Evolutionary conservation across 805 yeast species (phyloP), one percentile per base, ranked within the genome.

Genomic region (Tetrapisispora phaffii): DNA sequence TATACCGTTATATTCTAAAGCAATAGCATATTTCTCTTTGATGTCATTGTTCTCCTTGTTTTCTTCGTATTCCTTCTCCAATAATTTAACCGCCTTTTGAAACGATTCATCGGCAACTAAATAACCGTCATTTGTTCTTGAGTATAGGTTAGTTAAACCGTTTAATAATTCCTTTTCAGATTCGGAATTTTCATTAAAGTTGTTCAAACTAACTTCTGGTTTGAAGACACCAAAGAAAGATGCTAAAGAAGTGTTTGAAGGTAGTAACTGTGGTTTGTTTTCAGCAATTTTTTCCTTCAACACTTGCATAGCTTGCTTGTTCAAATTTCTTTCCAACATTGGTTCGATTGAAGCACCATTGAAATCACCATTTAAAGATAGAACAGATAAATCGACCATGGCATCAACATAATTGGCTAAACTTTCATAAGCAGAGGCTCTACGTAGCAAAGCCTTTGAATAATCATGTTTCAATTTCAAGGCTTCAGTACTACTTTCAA

Each of bases 371-470:
- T 80, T 77, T 48, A 93, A 76, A 41, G 95, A 81, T 56, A 89
- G 76, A 2, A 94, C 88, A 44, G 97, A 89, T 64, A 85, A 76
- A 67, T 93, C 98, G 65, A 82, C 80, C 77, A 87, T 81, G 38
- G 98, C 89, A 47, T 89, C 95, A 39, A 79, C 76, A 66, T 76
- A 88, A 52, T 75, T 71, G 56, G 79, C 95, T 50, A 87, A 66
- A 52, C 78, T 76, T 70, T 93, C 98, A 63, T 83, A 82, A 28
- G 97, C 95, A 53, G 82, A 78, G 29, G 96, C 96, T 67, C 98
- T 83, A 69, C 99, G 86, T 58, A 86, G 71, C 50, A 88, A 72
- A 66, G 97, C 93, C 71, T 93, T 93, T 58, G 85, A 71, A 69
- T 93, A 90, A 62, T 84, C 90, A 12, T 95, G 96, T 63, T 87